phyloP scores from a whole-genome alignment of 176 grass and related monocot genomes.

The Rhipidocladum racemiflorum region DNA sequence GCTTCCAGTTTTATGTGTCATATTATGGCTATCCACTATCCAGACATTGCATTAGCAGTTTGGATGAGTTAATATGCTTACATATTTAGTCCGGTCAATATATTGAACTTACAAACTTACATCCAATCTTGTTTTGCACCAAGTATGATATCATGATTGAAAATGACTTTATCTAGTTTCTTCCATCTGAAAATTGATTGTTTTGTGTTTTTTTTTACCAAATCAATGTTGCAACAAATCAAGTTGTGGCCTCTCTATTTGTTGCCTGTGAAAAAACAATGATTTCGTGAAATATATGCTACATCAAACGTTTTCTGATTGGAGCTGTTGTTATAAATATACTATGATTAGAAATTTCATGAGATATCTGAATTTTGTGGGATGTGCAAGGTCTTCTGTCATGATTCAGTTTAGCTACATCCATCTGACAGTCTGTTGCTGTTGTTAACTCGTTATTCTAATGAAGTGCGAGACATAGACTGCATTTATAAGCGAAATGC shows the following conservation, averaged over 20 bases:
- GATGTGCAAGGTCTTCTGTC: background rate
- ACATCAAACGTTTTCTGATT: background rate
- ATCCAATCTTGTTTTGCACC: background rate
- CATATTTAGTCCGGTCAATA: background rate
- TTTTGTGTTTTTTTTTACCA: background rate
- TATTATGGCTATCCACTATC: background rate
- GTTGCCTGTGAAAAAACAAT: background rate
- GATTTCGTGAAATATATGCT: background rate
- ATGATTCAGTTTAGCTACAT: background rate
- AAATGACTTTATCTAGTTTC: background rate
- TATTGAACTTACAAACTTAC: background rate
- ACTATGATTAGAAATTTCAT: conserved; percentile 12
- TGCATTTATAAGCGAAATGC: no score
- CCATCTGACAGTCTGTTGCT: background rate
- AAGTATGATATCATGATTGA: background rate
- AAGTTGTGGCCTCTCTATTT: background rate
- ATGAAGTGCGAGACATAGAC: background rate
- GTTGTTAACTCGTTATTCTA: background rate
- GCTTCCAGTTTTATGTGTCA: background rate
- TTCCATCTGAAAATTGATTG: conserved; percentile 14
- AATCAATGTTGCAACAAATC: background rate
- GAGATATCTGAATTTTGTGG: background rate
- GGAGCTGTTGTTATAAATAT: background rate
- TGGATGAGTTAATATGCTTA: background rate
- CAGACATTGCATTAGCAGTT: background rate